Conservation (phyloP, 176 grass and related monocot genomes). For the Melocanna baccifera region DNA sequence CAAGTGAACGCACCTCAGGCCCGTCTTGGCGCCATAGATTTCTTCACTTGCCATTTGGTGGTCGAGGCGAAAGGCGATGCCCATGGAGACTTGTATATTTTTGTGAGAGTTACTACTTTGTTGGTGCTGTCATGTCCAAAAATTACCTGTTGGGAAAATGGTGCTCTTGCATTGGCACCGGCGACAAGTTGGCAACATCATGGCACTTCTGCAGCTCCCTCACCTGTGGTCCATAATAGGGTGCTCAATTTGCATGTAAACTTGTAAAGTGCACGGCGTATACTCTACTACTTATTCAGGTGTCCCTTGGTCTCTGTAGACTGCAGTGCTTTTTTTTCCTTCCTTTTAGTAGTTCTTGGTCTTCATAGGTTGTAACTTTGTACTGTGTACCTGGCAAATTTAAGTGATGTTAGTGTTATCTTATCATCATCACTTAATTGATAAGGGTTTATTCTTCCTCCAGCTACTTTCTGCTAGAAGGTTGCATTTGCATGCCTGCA, state of each 20-base stretch:
- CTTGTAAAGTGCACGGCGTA: background rate
- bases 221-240: background rate
- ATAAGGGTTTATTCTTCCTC: background rate
- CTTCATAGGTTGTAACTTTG: background rate
- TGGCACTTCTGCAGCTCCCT: slow-evolving; percentile 10
- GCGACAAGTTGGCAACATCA: slow-evolving; percentile 9
- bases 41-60: slow-evolving; percentile 14
- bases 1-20: background rate
- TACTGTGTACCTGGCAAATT: background rate
- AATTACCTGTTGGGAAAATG: slow-evolving; percentile 15
- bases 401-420: background rate
- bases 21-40: background rate
- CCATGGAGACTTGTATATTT: background rate
- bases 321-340: background rate
- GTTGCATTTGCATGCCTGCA: background rate
- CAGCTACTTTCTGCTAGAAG: no score
- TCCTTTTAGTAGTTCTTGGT: background rate
- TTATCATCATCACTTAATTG: background rate
- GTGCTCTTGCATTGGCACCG: slow-evolving; percentile 4
- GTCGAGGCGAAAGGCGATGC: background rate
- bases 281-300: background rate
- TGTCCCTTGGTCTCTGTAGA: slow-evolving; percentile 22
- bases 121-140: background rate
- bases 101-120: background rate
- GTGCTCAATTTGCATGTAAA: slow-evolving; percentile 15